Evolutionary conservation across 257 asterid species (phyloP), one percentile per base, ranked within the genome.

Genomic region (Nicotiana benthamiana): DNA sequence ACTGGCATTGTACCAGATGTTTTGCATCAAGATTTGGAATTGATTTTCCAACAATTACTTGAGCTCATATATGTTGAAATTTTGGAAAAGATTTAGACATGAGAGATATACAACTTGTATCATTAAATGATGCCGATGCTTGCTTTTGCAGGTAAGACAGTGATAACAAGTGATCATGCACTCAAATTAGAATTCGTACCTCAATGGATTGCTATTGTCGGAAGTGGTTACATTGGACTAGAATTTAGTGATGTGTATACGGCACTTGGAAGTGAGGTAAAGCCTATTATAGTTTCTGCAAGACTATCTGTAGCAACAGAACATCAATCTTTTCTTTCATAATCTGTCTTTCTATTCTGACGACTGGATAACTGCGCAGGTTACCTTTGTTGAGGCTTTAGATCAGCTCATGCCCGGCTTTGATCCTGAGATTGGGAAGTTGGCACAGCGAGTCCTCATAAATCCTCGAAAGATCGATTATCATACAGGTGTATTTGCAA

Each of bases 161-260:
- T 94, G 40, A 92, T 94, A 83, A 94, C 98, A 82, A 94, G 98
- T 24, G 98, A 94, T 83, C 98, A 94, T 87, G 97, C 98, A 66
- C 97, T 94, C 85, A 92, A 94, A 86, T 83, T 94, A 88, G 97
- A 94, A 87, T 87, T 80, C 64, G 97, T 94, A 85, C 98, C 98
- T 6, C 89, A 94, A 40, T 94, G 98, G 98, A 94, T 94, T 88
- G 98, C 97, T 72, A 92, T 94, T 81, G 95, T 94, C 9, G 98
- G 98, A 86, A 94, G 98, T 90, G 98, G 98, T 79, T 94, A 94
- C 86, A 94, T 94, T 84, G 98, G 98, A 75, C 98, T 94, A 82
- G 98, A 94, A 84, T 94, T 94, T 86, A 94, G 98, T 87, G 98
- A 94, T 84, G 98, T 94, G 53, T 94, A 92, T 80, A 94, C 98